Conservation (phyloP, 2,329 filamentous ascomycete genomes). For the Alternaria rosae region DNA sequence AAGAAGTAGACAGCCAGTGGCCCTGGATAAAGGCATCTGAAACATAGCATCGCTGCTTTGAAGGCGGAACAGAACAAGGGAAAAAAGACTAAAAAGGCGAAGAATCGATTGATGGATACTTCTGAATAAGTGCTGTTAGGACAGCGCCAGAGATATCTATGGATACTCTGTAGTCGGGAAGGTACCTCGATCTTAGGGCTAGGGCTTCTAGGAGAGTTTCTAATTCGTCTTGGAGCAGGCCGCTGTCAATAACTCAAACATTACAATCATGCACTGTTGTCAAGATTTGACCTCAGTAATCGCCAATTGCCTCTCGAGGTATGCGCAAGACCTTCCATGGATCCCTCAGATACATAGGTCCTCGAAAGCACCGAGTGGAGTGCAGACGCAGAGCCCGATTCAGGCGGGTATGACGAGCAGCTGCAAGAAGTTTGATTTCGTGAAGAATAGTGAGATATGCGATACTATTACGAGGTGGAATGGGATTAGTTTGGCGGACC, state of each 20-base stretch:
- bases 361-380: slow-evolving; percentile 5
- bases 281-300: background rate
- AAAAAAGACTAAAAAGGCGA: background rate
- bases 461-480: slow-evolving; percentile 2
- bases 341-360: background rate
- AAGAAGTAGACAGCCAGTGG: too few relatives aligned
- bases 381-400: slow-evolving; percentile 7
- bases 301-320: background rate
- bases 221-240: background rate
- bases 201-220: background rate
- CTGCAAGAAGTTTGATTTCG: slow-evolving; percentile 13
- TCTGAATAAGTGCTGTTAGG: background rate
- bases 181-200: background rate
- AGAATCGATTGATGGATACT: background rate
- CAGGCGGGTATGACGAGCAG: slow-evolving; percentile 13
- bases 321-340: too few relatives aligned
- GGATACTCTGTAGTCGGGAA: background rate
- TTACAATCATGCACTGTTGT: background rate
- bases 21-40: too few relatives aligned
- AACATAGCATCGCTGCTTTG: too few relatives aligned
- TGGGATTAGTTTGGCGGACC: slow-evolving; percentile 11
- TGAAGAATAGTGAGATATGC: slow-evolving; percentile 7
- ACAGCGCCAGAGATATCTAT: background rate
- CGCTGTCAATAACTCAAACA: background rate
- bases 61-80: background rate